Evolutionary conservation across 345 rosid species (phyloP).

Genomic region (Trapa incisa): DNA sequence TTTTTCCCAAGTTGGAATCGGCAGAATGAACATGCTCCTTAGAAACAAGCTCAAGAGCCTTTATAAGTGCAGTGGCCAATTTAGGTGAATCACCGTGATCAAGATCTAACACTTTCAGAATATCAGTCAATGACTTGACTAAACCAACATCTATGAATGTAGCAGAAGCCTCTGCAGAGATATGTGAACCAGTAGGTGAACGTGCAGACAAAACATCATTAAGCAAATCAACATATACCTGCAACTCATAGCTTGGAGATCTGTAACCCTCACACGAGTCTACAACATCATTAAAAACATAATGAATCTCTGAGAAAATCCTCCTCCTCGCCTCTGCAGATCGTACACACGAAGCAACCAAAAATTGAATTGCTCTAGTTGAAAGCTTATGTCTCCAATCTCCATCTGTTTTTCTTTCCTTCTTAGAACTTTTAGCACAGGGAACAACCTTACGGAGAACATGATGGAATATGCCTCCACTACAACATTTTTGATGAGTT

Average conservation of each 20-base stretch:
- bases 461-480: conserved; percentile 70
- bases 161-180: conserved; percentile 82
- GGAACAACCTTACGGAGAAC: conserved; percentile 68
- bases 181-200: conserved; percentile 64
- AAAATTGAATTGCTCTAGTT: conserved; percentile 61
- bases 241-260: conserved; percentile 54
- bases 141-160: conserved; percentile 84
- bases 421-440: conserved; percentile 38
- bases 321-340: conserved; percentile 87
- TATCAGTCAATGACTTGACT: conserved; percentile 58
- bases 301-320: conserved; percentile 56
- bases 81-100: conserved; percentile 82
- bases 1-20: conserved; percentile 43
- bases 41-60: conserved; percentile 81
- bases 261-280: conserved; percentile 44
- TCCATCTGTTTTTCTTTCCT: conserved; percentile 65
- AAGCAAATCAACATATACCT: conserved; percentile 58
- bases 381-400: conserved; percentile 92
- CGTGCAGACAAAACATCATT: conserved; percentile 85
- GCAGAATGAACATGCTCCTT: conserved; percentile 74
- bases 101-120: conserved; percentile 78
- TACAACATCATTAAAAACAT: conserved; percentile 51
- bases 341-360: conserved; percentile 84
- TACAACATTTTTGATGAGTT: conserved; percentile 40
- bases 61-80: conserved; percentile 66